Evolutionary conservation across 345 rosid species (phyloP).

Genomic region (Rhizophora apiculata): DNA sequence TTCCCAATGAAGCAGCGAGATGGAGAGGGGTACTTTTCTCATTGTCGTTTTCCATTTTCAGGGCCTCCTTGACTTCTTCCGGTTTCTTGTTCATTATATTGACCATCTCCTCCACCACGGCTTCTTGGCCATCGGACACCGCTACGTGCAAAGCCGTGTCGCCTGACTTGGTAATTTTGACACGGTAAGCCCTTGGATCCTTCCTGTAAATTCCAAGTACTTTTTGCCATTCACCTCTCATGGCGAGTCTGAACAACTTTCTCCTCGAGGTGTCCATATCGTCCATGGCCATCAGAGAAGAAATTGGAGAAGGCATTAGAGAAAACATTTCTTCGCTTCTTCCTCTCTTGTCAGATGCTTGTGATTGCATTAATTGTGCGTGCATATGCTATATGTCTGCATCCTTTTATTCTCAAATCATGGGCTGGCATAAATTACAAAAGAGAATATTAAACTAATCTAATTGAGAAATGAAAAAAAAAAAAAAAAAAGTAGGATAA

Average conservation of each 20-base stretch:
- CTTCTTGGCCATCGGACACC: conserved; percentile 30
- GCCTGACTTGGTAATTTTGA: conserved; percentile 28
- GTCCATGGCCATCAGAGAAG: no score
- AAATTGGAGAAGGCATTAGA: no score
- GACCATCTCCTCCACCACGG: conserved; percentile 19
- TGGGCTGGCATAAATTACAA: no score
- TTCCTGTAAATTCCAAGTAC: conserved; percentile 19
- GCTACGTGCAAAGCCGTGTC: conserved; percentile 49
- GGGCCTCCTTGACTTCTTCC: background rate
- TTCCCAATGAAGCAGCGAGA: background rate
- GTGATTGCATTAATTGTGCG: no score
- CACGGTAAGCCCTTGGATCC: background rate
- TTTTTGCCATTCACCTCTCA: conserved; percentile 38
- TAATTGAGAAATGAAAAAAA: no score
- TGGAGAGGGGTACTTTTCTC: background rate
- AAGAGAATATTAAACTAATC: no score
- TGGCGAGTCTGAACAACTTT: conserved; percentile 10
- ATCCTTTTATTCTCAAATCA: no score
- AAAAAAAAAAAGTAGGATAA: no score
- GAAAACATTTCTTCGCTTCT: no score
- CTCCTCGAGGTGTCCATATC: no score
- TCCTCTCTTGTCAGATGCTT: no score
- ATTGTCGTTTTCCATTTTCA: conserved; percentile 15
- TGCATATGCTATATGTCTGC: no score
- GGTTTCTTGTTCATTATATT: background rate